These are phyloP conservation scores for Hymenoscyphus scutula DNA, from an alignment of 2,329 filamentous ascomycete genomes.

Conservation along the genomic window DNA sequence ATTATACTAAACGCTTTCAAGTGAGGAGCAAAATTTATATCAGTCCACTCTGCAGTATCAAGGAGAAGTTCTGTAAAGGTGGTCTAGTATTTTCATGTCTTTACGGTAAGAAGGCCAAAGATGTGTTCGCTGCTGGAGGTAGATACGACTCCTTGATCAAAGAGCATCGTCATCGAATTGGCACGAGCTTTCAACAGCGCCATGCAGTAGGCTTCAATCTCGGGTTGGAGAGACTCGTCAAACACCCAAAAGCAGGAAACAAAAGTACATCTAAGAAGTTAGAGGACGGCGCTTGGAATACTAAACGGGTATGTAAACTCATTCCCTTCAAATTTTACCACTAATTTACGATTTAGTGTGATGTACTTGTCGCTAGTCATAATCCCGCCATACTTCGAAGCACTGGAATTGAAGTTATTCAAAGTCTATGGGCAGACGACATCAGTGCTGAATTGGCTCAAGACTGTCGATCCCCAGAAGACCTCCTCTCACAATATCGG, in stretches of 20 bases:
- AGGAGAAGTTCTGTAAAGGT: constrained; percentile 84
- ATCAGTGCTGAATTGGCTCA: constrained; percentile 86
- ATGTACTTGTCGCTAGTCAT: constrained; percentile 87
- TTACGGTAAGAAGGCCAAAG: constrained; percentile 77
- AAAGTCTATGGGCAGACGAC: constrained; percentile 76
- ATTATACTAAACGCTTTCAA: constrained; percentile 72
- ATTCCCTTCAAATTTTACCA: not conserved
- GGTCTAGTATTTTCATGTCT: constrained; percentile 89
- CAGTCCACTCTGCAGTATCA: constrained; percentile 80
- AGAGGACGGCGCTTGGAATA: constrained; percentile 62
- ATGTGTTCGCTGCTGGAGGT: constrained; percentile 90
- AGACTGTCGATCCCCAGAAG: constrained; percentile 75
- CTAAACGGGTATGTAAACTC: constrained; percentile 57
- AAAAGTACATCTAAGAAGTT: constrained; percentile 68
- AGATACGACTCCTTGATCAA: constrained; percentile 88
- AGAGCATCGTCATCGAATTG: constrained; percentile 72
- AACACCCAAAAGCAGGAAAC: constrained; percentile 45
- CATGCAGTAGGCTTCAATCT: constrained; percentile 92
- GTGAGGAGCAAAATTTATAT: constrained; percentile 78
- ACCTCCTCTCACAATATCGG: constrained; percentile 71
- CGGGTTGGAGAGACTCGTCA: constrained; percentile 74
- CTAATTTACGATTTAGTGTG: constrained; percentile 56
- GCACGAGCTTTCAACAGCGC: constrained; percentile 59
- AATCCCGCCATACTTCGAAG: constrained; percentile 74
- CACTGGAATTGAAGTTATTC: constrained; percentile 72